A percentile compares a stretch with the other conserved stretches of the same genome.
phyloP scores from a whole-genome alignment of 768 basidiomycete species.

The Infundibulicybe gibba region DNA sequence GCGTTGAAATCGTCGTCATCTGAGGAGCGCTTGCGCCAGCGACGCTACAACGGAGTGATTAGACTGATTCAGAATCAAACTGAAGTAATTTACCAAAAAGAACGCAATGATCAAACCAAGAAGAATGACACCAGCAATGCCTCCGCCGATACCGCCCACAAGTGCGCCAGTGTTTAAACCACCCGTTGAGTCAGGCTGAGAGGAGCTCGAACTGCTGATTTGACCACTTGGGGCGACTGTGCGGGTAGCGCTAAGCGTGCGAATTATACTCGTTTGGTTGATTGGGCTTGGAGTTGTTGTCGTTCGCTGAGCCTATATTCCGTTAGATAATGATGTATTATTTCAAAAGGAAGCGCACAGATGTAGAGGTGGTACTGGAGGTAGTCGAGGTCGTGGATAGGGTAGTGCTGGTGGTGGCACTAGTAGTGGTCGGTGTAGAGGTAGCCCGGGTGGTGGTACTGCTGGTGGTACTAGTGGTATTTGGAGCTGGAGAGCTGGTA shows the following conservation, averaged over 20 bases:
- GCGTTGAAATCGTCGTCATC: constrained; percentile 31
- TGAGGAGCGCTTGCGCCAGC: constrained; percentile 25
- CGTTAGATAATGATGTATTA: neutral
- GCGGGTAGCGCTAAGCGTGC: neutral
- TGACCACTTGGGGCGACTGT: neutral
- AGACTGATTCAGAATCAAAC: neutral
- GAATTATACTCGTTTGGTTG: neutral
- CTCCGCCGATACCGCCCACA: constrained; percentile 34
- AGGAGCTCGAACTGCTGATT: neutral
- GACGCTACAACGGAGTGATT: constrained; percentile 25
- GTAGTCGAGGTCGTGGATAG: neutral
- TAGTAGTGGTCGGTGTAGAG: neutral
- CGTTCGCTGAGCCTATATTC: neutral
- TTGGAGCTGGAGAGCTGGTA: neutral
- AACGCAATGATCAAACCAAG: constrained; percentile 33
- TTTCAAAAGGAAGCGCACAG: neutral
- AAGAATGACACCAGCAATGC: constrained; percentile 31
- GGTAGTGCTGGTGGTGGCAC: neutral
- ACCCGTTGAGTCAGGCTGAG: constrained; percentile 10
- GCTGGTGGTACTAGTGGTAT: neutral
- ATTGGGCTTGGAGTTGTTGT: neutral
- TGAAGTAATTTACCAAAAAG: constrained; percentile 30
- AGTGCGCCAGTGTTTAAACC: constrained; percentile 36
- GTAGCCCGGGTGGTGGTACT: neutral
- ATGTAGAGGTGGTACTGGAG: neutral